phyloP scores from a whole-genome alignment of 257 asterid species.

The Anisodus acutangulus region DNA sequence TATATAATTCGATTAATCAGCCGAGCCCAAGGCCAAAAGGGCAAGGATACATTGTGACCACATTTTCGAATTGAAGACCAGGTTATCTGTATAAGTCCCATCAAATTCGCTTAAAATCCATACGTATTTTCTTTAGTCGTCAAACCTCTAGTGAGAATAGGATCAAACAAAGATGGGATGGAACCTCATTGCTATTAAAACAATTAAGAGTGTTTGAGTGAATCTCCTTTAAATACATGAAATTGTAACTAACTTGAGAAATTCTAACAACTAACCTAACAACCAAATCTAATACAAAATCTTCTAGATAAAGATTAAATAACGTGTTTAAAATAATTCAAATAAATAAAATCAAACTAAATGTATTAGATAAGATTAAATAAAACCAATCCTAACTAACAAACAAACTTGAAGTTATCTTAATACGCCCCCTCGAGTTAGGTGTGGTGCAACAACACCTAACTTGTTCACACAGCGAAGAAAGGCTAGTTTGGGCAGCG shows the following conservation, averaged over 20 bases:
- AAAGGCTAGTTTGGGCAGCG: not conserved
- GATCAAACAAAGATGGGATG: not conserved
- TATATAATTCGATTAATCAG: too few relatives aligned
- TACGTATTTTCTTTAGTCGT: not conserved
- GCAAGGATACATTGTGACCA: too few relatives aligned
- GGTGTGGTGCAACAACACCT: not conserved
- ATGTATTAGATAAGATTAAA: not conserved
- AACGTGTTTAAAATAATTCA: not conserved
- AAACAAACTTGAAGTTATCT: not conserved
- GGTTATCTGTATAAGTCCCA: not conserved
- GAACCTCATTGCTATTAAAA: not conserved
- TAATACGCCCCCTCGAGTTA: not conserved
- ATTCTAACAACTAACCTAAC: not conserved
- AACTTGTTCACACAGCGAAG: not conserved
- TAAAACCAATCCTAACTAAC: not conserved
- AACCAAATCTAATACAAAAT: not conserved
- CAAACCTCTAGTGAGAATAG: not conserved
- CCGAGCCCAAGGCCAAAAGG: too few relatives aligned
- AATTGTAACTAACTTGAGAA: not conserved
- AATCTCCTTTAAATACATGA: not conserved
- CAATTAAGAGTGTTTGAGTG: not conserved
- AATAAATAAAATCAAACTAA: not conserved
- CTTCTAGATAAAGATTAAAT: not conserved
- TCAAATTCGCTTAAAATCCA: not conserved
- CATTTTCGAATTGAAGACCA: not conserved